Evolutionary conservation across 306 rosid genomes (phyloP).

Genomic region (Dalbergia oliveri): DNA sequence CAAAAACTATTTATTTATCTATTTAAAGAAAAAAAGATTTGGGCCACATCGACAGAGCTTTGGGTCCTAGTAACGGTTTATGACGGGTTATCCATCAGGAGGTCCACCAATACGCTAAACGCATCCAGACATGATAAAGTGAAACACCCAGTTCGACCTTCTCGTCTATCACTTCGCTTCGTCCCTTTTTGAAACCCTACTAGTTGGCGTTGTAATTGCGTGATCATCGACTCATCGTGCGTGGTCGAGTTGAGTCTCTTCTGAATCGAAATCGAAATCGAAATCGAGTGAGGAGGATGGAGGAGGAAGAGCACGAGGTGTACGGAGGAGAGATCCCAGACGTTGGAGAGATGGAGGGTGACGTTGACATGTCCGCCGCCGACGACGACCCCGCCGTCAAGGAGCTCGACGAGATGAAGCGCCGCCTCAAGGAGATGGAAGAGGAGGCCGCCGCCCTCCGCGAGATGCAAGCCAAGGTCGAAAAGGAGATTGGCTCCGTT

Average conservation of each 20-base stretch:
- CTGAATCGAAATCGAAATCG: not conserved
- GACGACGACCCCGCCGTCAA: constrained; percentile 85
- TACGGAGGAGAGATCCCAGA: constrained; percentile 97
- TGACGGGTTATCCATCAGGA: not conserved
- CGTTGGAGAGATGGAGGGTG: constrained; percentile 76
- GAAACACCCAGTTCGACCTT: too few relatives aligned
- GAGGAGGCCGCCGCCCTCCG: constrained; percentile 98
- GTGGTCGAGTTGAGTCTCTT: not conserved
- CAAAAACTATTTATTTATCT: too few relatives aligned
- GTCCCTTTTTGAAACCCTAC: not conserved
- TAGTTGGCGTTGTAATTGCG: not conserved
- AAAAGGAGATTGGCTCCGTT: constrained; percentile 92
- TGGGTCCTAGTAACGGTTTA: not conserved
- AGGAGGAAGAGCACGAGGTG: constrained; percentile 95
- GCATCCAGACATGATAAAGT: not conserved
- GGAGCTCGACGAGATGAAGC: constrained; percentile 98
- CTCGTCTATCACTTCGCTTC: not conserved
- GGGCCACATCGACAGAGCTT: not conserved
- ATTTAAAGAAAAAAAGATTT: not conserved
- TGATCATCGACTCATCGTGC: not conserved
- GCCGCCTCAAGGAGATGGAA: constrained; percentile 92
- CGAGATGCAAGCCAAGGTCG: constrained; percentile 97
- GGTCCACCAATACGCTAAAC: not conserved
- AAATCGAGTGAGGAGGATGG: constrained; percentile 56
- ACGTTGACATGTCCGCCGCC: constrained; percentile 81